Evolutionary conservation across 2,329 filamentous ascomycete species (phyloP).

Genomic region (Penicillium sp.): DNA sequence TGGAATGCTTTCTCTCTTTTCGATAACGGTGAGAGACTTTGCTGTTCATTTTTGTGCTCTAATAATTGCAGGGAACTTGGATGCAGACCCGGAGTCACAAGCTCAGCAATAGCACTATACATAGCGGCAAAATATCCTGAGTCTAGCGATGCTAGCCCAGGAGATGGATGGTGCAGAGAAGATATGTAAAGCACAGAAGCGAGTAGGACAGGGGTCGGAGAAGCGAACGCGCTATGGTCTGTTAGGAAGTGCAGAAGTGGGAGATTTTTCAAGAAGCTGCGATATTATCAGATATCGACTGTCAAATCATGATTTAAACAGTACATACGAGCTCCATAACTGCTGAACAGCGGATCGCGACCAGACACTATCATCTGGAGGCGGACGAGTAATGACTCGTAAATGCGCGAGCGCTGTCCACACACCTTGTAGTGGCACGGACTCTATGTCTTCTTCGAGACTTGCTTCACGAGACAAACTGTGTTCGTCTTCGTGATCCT

Average conservation of each 20-base stretch:
- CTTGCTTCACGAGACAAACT: slow-evolving; percentile 7
- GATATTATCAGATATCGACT: not conserved
- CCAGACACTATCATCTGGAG: slow-evolving; percentile 19
- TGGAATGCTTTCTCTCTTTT: slow-evolving; percentile 17
- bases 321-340: slow-evolving; percentile 23
- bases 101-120: slow-evolving; percentile 21
- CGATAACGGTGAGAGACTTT: not conserved
- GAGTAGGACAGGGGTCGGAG: slow-evolving; percentile 22
- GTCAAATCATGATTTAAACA: not conserved
- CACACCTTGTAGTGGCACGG: slow-evolving; percentile 13
- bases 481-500: slow-evolving; percentile 3
- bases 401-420: slow-evolving; percentile 21
- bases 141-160: slow-evolving; percentile 15
- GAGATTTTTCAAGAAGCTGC: slow-evolving; percentile 23
- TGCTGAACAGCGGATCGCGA: slow-evolving; percentile 19
- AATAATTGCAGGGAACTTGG: not conserved
- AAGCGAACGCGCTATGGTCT: slow-evolving; percentile 20
- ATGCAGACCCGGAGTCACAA: slow-evolving; percentile 13
- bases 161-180: slow-evolving; percentile 18
- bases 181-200: slow-evolving; percentile 26
- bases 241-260: slow-evolving; percentile 25
- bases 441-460: slow-evolving; percentile 10
- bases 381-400: slow-evolving; percentile 17
- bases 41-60: not conserved
- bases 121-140: slow-evolving; percentile 21